phyloP scores from a whole-genome alignment of 2,329 filamentous ascomycete species.

The Trichoderma atroviride region DNA sequence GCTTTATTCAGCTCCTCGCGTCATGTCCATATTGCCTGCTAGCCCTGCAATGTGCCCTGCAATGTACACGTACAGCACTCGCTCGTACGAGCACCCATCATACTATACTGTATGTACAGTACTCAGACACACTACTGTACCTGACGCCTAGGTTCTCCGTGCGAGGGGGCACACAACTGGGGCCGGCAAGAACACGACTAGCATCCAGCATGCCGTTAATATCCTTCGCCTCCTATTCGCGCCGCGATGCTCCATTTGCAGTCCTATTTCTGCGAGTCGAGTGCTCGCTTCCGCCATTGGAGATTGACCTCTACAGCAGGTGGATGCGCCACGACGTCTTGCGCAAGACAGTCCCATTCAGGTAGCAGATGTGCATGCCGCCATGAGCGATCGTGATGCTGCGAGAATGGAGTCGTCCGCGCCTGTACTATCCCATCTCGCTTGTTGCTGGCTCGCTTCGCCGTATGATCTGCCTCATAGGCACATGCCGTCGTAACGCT shows the following conservation, averaged over 20 bases:
- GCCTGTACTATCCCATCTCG: background rate
- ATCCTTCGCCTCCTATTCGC: constrained; percentile 21
- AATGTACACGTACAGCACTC: background rate
- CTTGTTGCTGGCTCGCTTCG: background rate
- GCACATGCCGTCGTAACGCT: background rate
- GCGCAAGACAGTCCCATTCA: background rate
- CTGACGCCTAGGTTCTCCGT: background rate
- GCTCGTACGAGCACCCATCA: background rate
- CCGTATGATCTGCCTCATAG: background rate
- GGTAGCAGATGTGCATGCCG: too few species aligned
- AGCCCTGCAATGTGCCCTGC: background rate
- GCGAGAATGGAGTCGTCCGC: background rate
- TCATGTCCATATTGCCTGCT: background rate
- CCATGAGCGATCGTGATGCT: background rate
- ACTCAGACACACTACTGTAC: background rate
- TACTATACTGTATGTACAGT: too few species aligned
- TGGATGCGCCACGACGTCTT: constrained; percentile 1
- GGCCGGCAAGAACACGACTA: constrained; percentile 3
- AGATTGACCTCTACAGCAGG: constrained; percentile 10
- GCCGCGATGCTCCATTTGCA: background rate
- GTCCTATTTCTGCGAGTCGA: constrained; percentile 7
- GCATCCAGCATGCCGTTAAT: constrained; percentile 14
- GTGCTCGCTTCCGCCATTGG: constrained; percentile 7
- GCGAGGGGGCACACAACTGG: background rate
- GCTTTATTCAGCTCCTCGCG: constrained; percentile 21